Evolutionary conservation across 139 green algal species (phyloP).

Genomic region (Chlamydomonas sp.): DNA sequence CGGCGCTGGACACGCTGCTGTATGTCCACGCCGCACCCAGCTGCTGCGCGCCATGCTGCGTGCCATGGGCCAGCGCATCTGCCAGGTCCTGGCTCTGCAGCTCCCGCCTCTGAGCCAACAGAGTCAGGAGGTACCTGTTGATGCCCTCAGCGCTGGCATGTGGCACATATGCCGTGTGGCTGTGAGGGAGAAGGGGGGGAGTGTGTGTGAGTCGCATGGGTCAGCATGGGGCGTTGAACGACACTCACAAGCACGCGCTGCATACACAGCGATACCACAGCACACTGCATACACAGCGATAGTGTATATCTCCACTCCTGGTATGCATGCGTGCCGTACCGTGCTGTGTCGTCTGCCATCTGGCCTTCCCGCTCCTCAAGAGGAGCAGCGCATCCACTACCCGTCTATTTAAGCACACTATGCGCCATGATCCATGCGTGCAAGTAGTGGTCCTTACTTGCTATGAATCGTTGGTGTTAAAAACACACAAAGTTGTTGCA

Average conservation of each 20-base stretch:
- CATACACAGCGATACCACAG: neutral
- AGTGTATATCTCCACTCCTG: too few relatives aligned
- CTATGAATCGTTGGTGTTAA: too few relatives aligned
- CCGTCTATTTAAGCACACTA: too few relatives aligned
- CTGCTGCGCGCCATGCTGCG: neutral
- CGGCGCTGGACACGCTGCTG: neutral
- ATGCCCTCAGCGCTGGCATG: constrained; percentile 17
- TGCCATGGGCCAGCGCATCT: neutral
- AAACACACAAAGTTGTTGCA: too few relatives aligned
- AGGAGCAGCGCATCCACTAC: too few relatives aligned
- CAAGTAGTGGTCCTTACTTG: too few relatives aligned
- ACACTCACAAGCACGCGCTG: neutral
- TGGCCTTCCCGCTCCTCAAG: too few relatives aligned
- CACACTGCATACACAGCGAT: too few relatives aligned
- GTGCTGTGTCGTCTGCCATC: too few relatives aligned
- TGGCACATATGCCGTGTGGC: constrained; percentile 2
- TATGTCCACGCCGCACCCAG: constrained; percentile 6
- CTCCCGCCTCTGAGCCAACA: constrained; percentile 29
- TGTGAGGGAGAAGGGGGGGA: neutral
- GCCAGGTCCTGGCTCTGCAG: constrained; percentile 23
- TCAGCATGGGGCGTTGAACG: neutral
- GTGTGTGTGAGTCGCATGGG: constrained; percentile 2
- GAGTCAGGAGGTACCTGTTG: constrained; percentile 27
- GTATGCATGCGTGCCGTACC: too few relatives aligned
- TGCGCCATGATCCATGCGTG: too few relatives aligned